phyloP scores from a whole-genome alignment of 768 basidiomycete genomes.

The Lactarius hatsudake region DNA sequence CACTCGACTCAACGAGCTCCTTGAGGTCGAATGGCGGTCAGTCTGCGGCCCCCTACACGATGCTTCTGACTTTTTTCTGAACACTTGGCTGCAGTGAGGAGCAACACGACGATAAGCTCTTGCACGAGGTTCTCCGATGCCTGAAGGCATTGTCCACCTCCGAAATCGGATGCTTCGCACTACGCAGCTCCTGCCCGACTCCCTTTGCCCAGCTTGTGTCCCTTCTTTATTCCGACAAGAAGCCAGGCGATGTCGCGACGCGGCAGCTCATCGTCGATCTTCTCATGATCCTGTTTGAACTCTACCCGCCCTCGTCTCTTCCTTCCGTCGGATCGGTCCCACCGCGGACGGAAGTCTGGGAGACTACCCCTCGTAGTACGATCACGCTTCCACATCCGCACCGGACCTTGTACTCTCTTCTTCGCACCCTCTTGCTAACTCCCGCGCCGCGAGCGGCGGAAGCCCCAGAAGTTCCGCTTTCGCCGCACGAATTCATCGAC shows the following conservation, averaged over 20 bases:
- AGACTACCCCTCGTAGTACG: conserved; percentile 45
- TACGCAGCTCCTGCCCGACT: conserved; percentile 84
- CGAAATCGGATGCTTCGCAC: conserved; percentile 82
- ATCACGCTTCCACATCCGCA: conserved; percentile 73
- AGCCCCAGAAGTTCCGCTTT: conserved; percentile 56
- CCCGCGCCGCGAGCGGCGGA: conserved; percentile 65
- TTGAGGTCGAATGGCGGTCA: conserved; percentile 96
- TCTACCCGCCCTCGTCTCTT: conserved; percentile 74
- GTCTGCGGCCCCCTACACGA: conserved; percentile 25
- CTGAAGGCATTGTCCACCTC: conserved; percentile 93
- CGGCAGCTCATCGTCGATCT: conserved; percentile 90
- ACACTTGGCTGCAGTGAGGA: conserved; percentile 66
- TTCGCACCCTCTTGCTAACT: conserved; percentile 73
- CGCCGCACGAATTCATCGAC: conserved; percentile 80
- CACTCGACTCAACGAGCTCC: conserved; percentile 81
- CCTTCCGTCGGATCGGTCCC: conserved; percentile 45
- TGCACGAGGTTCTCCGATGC: conserved; percentile 90
- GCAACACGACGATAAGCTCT: conserved; percentile 93
- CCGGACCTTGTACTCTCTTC: conserved; percentile 66
- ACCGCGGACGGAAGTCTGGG: conserved; percentile 25
- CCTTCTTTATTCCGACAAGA: conserved; percentile 95
- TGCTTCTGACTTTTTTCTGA: neutral
- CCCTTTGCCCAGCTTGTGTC: conserved; percentile 83
- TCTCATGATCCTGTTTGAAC: conserved; percentile 80
- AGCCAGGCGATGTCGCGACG: conserved; percentile 89